These are phyloP conservation scores for Nakataea oryzae DNA, from an alignment of 2,329 filamentous ascomycete genomes.

Conservation along the genomic window DNA sequence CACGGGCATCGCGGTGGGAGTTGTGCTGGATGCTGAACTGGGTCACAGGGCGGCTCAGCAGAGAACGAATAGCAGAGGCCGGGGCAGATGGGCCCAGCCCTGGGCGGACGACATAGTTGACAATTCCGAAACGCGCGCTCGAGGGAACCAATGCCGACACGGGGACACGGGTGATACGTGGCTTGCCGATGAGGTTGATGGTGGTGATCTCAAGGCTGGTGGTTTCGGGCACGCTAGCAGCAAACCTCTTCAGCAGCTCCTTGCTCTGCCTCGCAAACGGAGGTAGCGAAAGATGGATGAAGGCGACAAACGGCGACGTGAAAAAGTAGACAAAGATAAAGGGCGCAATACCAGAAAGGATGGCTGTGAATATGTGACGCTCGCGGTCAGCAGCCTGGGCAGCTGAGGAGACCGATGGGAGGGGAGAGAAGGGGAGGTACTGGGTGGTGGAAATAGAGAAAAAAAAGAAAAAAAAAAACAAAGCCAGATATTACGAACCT, in stretches of 20 bases:
- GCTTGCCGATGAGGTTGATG: slow-evolving; percentile 44
- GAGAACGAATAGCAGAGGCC: slow-evolving; percentile 11
- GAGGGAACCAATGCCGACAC: slow-evolving; percentile 22
- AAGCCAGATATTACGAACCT: slow-evolving; percentile 27
- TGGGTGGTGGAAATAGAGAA: no score
- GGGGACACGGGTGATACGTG: slow-evolving; percentile 26
- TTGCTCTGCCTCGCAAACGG: slow-evolving; percentile 51
- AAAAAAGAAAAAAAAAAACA: slow-evolving; percentile 1
- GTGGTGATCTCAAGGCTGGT: slow-evolving; percentile 42
- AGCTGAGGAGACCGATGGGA: slow-evolving; percentile 3
- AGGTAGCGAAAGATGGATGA: slow-evolving; percentile 61
- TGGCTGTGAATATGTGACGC: slow-evolving; percentile 27
- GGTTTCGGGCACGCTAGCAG: slow-evolving; percentile 30
- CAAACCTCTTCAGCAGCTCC: slow-evolving; percentile 41
- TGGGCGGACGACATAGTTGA: slow-evolving; percentile 21
- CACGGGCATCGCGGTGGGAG: slow-evolving; percentile 11
- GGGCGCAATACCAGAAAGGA: slow-evolving; percentile 52
- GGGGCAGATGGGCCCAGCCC: slow-evolving; percentile 11
- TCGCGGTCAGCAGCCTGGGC: not conserved
- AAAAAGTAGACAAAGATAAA: slow-evolving; percentile 53
- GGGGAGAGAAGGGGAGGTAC: not conserved
- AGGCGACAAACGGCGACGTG: slow-evolving; percentile 61
- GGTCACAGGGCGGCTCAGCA: slow-evolving; percentile 2
- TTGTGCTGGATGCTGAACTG: slow-evolving; percentile 22
- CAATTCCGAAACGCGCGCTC: slow-evolving; percentile 22